Base-by-base conservation (phyloP, 23 red algal genomes). In the Gracilaria caudata region DNA sequence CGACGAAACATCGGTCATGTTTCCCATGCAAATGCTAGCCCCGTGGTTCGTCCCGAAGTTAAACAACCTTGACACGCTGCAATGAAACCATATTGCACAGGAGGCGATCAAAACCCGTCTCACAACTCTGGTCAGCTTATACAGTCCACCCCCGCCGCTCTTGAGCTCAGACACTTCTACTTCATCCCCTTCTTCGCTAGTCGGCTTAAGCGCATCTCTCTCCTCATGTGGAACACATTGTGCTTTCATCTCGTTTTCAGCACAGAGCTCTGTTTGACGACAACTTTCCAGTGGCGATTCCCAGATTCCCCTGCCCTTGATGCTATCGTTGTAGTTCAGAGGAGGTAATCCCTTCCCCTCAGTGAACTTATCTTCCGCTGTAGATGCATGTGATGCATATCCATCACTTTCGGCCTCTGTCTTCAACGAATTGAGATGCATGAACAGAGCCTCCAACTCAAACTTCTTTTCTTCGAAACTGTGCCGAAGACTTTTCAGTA, bases 51-150 rank as follows among this genome's bases (percentile, higher is more conserved):
- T 29, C 26, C 57, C 57, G 57, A 61, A 72, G 35, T 40, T 39
- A 3, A 72, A 21, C 1, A 72, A 6, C 17, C 16, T 41, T 21
- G 66, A 72, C 1, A 72, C 4, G 26, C 35, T 26, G 20, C 33
- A 72, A 40, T 72, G 66, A 7, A 72, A 40, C 66, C 35, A 72
- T 2, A 72, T 37, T n/a, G 66, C 66, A 72, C 66, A 72, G 1
- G 66, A 72, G 1, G 66, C 66, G 8, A 72, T 37, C 33, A 72
- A 2, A 28, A 72, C 66, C 17, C 66, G 66, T 4, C 66, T 21
- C 1, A 72, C 35, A 3, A 72, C 66, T 8, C 1, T n/a, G 30
- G 66, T 9, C 2, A 72, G 21, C 33, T 72, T 72, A 9, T 3
- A 37, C 5, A 72, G 30, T 12, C 35, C 4, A 6, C 66, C 26